These are phyloP conservation scores for Cladobotryum mycophilum DNA, from an alignment of 2,329 filamentous ascomycete species.

Conservation along the genomic window DNA sequence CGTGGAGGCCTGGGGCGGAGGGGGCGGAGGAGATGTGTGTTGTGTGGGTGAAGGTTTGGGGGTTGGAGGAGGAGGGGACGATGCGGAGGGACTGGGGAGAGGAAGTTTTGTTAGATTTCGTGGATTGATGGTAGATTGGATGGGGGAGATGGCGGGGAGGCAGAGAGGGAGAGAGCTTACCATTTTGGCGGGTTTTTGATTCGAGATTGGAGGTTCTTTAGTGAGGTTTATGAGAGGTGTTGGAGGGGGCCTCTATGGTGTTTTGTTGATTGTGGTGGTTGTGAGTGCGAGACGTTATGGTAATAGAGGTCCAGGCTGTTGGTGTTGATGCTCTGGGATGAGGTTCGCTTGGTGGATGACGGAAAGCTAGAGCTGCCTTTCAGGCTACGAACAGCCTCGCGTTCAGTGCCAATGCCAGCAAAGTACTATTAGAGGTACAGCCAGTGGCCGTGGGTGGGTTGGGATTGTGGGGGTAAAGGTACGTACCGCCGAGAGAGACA, in stretches of 20 bases:
- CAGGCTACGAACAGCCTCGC: conserved; percentile 25
- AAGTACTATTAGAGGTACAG: background rate
- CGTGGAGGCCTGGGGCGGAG: conserved; percentile 87
- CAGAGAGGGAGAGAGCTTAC: conserved; percentile 35
- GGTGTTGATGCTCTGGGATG: background rate
- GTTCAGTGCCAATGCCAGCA: conserved; percentile 9
- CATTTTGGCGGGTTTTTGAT: conserved; percentile 35
- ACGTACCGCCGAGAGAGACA: conserved; percentile 14
- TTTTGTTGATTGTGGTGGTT: background rate
- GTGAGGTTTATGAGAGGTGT: background rate
- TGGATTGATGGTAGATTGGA: conserved; percentile 4
- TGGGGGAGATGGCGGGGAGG: conserved; percentile 3
- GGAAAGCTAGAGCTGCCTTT: conserved; percentile 11
- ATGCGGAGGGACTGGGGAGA: conserved; percentile 79
- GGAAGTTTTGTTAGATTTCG: conserved; percentile 13
- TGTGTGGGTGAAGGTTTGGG: conserved; percentile 56
- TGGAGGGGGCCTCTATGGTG: background rate
- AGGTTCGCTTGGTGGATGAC: conserved; percentile 9
- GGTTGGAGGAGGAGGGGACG: conserved; percentile 63
- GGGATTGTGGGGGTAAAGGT: conserved; percentile 5
- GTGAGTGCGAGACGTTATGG: background rate
- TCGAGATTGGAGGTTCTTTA: background rate
- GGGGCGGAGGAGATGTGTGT: conserved; percentile 65
- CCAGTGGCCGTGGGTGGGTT: background rate
- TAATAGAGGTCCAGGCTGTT: background rate